Evolutionary conservation across 768 basidiomycete species (phyloP).

Genomic region (Leccinum incarnatum): DNA sequence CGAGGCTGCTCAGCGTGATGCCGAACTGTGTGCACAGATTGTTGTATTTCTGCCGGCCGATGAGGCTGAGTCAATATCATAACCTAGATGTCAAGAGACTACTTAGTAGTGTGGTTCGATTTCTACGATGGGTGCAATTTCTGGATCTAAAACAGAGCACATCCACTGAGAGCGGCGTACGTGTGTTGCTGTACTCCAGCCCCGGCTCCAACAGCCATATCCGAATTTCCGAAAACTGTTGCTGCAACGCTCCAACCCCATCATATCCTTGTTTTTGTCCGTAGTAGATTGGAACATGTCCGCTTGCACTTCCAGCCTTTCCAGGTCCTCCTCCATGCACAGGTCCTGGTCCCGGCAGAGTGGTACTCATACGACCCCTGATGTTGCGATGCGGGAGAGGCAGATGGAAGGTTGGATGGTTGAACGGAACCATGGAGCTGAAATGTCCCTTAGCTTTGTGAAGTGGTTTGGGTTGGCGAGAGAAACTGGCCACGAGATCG

Average conservation of each 20-base stretch:
- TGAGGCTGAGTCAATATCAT: too few relatives aligned
- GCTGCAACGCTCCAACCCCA: slow-evolving; percentile 23
- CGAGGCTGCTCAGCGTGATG: too few relatives aligned
- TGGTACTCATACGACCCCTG: slow-evolving; percentile 24
- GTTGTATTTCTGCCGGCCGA: too few relatives aligned
- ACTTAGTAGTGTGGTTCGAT: too few relatives aligned
- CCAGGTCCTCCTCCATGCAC: slow-evolving; percentile 21
- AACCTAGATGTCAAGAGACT: too few relatives aligned
- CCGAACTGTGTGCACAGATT: too few relatives aligned
- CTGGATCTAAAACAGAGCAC: not conserved
- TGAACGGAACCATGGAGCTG: slow-evolving; percentile 14
- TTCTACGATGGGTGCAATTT: too few relatives aligned
- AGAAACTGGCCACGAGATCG: slow-evolving; percentile 14
- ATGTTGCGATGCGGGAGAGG: slow-evolving; percentile 9
- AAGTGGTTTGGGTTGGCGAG: slow-evolving; percentile 13
- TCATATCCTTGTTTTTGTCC: slow-evolving; percentile 24
- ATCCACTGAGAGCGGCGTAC: slow-evolving; percentile 17
- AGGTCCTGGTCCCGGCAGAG: slow-evolving; percentile 12
- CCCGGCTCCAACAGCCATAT: slow-evolving; percentile 25
- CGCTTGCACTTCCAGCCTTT: slow-evolving; percentile 4
- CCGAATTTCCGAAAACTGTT: slow-evolving; percentile 25
- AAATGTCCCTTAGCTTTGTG: slow-evolving; percentile 14
- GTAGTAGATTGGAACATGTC: slow-evolving; percentile 13
- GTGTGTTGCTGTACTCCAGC: slow-evolving; percentile 21
- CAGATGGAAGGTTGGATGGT: slow-evolving; percentile 10